Evolutionary conservation across 495 filamentous ascomycete species (phyloP).

Genomic region (Neurospora sp.): DNA sequence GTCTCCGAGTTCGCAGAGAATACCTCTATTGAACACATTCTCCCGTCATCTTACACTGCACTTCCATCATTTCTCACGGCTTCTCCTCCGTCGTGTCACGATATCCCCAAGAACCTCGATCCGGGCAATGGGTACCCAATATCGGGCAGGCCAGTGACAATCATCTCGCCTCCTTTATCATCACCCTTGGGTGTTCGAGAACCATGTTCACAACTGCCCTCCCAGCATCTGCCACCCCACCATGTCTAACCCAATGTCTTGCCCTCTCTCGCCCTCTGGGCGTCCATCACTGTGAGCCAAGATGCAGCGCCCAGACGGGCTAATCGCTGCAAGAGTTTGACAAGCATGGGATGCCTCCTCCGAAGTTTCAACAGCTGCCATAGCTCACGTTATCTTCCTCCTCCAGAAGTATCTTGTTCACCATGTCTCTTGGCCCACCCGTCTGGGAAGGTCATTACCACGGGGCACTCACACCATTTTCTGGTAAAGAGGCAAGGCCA

Average conservation of each 20-base stretch:
- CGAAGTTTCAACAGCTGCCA: neutral
- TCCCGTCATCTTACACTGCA: neutral
- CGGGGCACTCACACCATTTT: neutral
- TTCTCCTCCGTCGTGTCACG: neutral
- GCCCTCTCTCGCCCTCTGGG: neutral
- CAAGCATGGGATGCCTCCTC: neutral
- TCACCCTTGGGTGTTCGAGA: neutral
- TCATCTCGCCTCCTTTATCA: neutral
- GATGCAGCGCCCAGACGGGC: neutral
- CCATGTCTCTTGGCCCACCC: neutral
- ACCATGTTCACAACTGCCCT: neutral
- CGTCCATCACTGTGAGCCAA: neutral
- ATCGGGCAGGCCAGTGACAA: neutral
- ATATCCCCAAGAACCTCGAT: neutral
- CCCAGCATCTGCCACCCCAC: neutral
- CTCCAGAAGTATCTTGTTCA: neutral
- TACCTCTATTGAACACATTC: neutral
- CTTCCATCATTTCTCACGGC: neutral
- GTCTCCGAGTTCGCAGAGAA: neutral
- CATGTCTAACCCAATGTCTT: neutral
- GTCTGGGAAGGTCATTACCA: neutral
- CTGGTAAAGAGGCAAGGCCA: neutral
- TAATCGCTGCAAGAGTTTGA: neutral
- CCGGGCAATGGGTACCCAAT: neutral
- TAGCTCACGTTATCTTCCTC: neutral